Conservation (phyloP, 2,329 filamentous ascomycete species). For the Paecilomyces variotii region DNA sequence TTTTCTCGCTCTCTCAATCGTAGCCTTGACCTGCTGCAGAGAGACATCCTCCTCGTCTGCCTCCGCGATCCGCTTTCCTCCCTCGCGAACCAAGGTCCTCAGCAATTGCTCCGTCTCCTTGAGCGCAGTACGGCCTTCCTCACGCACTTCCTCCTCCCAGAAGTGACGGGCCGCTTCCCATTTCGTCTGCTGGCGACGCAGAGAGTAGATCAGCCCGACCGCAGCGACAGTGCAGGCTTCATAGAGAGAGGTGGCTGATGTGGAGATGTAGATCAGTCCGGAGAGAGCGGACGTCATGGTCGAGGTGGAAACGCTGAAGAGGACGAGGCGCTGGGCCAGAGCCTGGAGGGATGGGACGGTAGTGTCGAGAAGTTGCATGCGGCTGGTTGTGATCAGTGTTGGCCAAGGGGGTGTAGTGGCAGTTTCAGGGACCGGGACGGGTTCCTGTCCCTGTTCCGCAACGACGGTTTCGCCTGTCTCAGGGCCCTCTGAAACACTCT, state of each 20-base stretch:
- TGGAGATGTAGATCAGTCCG: slow-evolving; percentile 47
- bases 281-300: slow-evolving; percentile 52
- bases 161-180: slow-evolving; percentile 48
- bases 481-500: not conserved
- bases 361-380: slow-evolving; percentile 57
- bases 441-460: not conserved
- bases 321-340: slow-evolving; percentile 63
- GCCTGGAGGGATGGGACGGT: slow-evolving; percentile 65
- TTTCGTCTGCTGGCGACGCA: slow-evolving; percentile 50
- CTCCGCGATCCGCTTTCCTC: slow-evolving; percentile 29
- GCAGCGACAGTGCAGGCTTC: slow-evolving; percentile 54
- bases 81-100: slow-evolving; percentile 37
- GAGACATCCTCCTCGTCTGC: slow-evolving; percentile 29
- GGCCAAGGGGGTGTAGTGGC: slow-evolving; percentile 54
- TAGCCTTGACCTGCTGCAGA: slow-evolving; percentile 35
- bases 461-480: slow-evolving; percentile 10
- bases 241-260: slow-evolving; percentile 42
- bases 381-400: slow-evolving; percentile 62
- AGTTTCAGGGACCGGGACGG: not conserved
- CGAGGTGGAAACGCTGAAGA: slow-evolving; percentile 68
- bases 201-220: slow-evolving; percentile 49
- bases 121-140: slow-evolving; percentile 50
- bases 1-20: slow-evolving; percentile 39
- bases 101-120: slow-evolving; percentile 46
- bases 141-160: slow-evolving; percentile 47